Evolutionary conservation across 495 filamentous ascomycete species (phyloP), one percentile per base, ranked within the genome.

Genomic region (Aspergillus bertholletiae): DNA sequence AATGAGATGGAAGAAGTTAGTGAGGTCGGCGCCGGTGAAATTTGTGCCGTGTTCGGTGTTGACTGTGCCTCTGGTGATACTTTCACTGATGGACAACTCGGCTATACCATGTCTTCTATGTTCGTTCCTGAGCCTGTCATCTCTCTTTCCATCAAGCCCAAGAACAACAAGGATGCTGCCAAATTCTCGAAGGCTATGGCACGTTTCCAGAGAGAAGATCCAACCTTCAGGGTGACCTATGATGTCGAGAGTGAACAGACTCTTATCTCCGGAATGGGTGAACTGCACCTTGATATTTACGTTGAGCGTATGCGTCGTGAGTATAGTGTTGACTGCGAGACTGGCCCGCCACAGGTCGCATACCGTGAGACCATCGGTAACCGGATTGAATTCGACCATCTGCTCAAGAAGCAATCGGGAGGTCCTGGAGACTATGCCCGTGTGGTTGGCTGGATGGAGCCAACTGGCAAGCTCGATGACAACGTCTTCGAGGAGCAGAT

Each of bases 141-240:
- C 64, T 96, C 92, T 11, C 85, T 97, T 46, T 96, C 90, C 47
- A 97, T 99, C 78, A 93, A 91, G 72, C 94, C 95, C 45, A 97
- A 97, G 77, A 84, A 90, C 65, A 91, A 80, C 72, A 96, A 91
- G 72, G 95, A 99, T 65, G 84, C 84, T 32, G 82, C 88, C 70
- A 96, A 95, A 77, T 99, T 99, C 82, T 89, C 85, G 61, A 99
- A 97, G 79, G 95, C 95, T 60, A 97, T 99, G 84, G 90, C 91
- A 61, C 90, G 95, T 59, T 99, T 99, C 85, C 94, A 97, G 76
- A 84, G 95, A 51, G 95, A 99, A 73, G 95, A 99, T 60, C 95
- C 95, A 9, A 99, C 95, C 21, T 99, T 99, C 84, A 84, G 95
- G 40, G 90, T 97, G 40, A 87, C 88, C 55, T 89, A 95, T 64